Base-by-base conservation (phyloP, 163 green algal species). In the Volvox carteri region DNA sequence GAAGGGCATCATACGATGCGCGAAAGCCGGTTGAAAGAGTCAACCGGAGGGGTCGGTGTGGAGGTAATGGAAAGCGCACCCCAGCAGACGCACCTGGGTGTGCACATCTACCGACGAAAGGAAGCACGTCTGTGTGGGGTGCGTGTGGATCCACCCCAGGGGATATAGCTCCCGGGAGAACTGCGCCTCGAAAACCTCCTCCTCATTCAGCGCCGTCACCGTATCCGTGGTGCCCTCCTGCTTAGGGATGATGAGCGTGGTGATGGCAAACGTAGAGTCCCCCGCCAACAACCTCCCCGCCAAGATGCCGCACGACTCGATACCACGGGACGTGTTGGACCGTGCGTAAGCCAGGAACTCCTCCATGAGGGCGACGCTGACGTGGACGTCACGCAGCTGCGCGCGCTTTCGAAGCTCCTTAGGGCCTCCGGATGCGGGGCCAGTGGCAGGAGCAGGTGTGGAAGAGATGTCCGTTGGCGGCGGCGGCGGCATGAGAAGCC, bases 141-240 rank as follows among this genome's bases (percentile, higher is more conserved):
- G 98, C 7, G 98, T 99, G 93, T 99, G 97, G 80, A 99, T 98
- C 98, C 98, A 99, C 62, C 98, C 98, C 60, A 99, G 86, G 2
- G 98, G 95, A 91, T 98, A 98, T 46, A 99, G 92, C 44, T 94
- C 93, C 37, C 92, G 87, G 28, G 91, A 90, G n/a, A 96, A 95
- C 90, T 98, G 95, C 60, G 92, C 92, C 90, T 92, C 58, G 89
- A 89, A 98, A 18, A 99, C 96, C 85, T 99, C 96, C 93, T 99
- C 97, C 93, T 99, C 97, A 23, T 95, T 95, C 44, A 98, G 79
- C 37, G 90, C 90, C 83, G 91, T 65, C 48, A 98, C 96, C 4
- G 96, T 98, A 92, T 99, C 97, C 9, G 89, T 95, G 12, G 97
- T 98, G 78, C 97, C 96, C 74, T 97, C 83, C 92, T 99, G 97